Percentiles rank a stretch among this genome's conserved stretches.
Conservation (phyloP, 441 rosid genomes). For the California macrophylla region DNA sequence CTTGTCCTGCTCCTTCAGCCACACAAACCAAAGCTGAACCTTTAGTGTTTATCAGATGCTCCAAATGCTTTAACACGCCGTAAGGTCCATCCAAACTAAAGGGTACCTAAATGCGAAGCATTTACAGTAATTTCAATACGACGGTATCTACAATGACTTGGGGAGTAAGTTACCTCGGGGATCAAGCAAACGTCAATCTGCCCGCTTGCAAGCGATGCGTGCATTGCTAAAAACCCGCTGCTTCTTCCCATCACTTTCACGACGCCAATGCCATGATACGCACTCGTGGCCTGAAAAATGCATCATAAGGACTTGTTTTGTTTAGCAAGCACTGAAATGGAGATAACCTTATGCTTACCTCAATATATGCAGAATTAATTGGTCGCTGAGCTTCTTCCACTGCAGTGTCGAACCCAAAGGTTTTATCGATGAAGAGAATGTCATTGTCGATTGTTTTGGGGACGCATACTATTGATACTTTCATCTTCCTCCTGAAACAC, state of each 20-base stretch:
- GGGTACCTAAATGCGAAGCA: no score
- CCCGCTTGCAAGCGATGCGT: conserved; percentile 90
- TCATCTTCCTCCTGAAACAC: conserved; percentile 66
- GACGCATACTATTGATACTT: conserved; percentile 87
- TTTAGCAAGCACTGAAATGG: no score
- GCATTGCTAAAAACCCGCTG: conserved; percentile 97
- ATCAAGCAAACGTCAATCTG: conserved; percentile 92
- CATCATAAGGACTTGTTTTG: no score
- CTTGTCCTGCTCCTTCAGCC: conserved; percentile 99
- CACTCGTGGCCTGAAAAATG: no score
- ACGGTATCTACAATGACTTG: no score
- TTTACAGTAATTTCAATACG: no score
- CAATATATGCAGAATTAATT: conserved; percentile 92
- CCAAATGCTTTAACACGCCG: conserved; percentile 77
- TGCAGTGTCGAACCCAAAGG: conserved; percentile 95
- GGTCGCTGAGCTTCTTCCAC: conserved; percentile 98
- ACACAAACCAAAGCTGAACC: conserved; percentile 92
- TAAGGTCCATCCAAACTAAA: conserved; percentile 72
- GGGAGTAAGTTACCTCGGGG: no score
- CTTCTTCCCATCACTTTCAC: conserved; percentile 97
- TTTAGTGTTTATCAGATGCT: conserved; percentile 76
- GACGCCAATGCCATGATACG: conserved; percentile 87
- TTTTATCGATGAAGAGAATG: conserved; percentile 87
- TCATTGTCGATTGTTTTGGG: conserved; percentile 97
- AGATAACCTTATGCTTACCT: no score